phyloP scores from a whole-genome alignment of 345 rosid genomes.

The Heritiera littoralis region DNA sequence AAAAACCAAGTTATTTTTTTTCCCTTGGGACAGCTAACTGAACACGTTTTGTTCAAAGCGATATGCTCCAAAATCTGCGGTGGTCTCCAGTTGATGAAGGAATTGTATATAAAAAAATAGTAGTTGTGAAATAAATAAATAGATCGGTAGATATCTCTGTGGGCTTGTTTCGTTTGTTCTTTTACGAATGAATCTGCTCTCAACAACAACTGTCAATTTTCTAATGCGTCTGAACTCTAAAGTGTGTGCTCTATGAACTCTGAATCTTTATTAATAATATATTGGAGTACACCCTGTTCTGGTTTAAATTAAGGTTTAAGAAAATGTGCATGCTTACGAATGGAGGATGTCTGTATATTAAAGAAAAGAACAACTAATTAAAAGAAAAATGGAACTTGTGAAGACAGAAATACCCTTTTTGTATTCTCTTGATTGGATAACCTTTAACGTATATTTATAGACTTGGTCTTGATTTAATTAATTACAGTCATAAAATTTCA shows the following conservation, averaged over 20 bases:
- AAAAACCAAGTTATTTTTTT: not conserved
- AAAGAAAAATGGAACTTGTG: not conserved
- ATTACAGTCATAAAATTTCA: no score
- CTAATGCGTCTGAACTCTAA: not conserved
- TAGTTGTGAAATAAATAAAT: not conserved
- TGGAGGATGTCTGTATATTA: not conserved
- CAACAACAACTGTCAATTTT: not conserved
- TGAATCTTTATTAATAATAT: not conserved
- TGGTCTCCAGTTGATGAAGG: not conserved
- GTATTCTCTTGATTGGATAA: not conserved
- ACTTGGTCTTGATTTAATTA: no score
- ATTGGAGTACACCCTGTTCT: not conserved
- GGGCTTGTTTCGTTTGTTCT: not conserved
- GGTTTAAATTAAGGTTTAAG: not conserved
- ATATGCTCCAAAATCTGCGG: no score
- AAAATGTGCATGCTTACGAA: not conserved
- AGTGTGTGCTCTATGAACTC: not conserved
- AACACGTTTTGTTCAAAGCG: not conserved
- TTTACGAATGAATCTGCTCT: not conserved
- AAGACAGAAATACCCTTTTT: not conserved
- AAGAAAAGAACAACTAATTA: not conserved
- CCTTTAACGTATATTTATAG: not conserved
- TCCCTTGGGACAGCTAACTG: not conserved
- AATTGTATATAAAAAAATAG: not conserved
- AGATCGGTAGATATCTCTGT: not conserved